A percentile compares a stretch with the other conserved stretches of the same genome.
These are phyloP conservation scores for Solanum verrucosum DNA, from an alignment of 257 asterid genomes.

Conservation along the genomic window DNA sequence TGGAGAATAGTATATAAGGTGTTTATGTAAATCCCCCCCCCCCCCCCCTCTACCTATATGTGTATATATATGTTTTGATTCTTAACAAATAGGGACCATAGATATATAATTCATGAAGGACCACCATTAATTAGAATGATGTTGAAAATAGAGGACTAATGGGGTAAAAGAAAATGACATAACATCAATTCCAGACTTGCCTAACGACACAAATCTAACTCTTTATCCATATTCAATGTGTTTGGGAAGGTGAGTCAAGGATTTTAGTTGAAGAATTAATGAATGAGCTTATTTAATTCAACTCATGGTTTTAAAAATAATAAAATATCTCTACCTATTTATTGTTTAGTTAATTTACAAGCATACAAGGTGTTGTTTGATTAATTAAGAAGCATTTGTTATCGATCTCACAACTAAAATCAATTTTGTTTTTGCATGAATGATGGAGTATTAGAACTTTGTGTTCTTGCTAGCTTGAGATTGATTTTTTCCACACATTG, in stretches of 20 bases:
- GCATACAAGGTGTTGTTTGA: background rate
- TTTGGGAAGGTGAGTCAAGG: background rate
- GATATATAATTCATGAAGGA: background rate
- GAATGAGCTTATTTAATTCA: background rate
- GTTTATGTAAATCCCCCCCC: background rate
- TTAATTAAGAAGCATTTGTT: background rate
- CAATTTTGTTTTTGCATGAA: background rate
- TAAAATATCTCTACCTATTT: background rate
- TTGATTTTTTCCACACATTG: background rate
- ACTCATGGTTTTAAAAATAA: background rate
- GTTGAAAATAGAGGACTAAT: background rate
- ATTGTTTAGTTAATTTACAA: background rate
- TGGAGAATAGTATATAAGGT: background rate
- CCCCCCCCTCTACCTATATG: no score
- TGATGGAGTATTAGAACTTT: background rate
- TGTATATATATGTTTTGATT: background rate
- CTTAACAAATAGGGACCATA: background rate
- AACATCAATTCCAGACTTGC: background rate
- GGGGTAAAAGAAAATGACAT: conserved; percentile 1
- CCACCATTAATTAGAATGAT: background rate
- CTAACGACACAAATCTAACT: background rate
- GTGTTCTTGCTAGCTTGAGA: background rate
- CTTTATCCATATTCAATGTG: background rate
- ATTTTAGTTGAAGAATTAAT: background rate
- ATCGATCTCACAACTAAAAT: background rate